Conservation (phyloP, 2,329 filamentous ascomycete genomes). For the Aspergillus flavus region DNA sequence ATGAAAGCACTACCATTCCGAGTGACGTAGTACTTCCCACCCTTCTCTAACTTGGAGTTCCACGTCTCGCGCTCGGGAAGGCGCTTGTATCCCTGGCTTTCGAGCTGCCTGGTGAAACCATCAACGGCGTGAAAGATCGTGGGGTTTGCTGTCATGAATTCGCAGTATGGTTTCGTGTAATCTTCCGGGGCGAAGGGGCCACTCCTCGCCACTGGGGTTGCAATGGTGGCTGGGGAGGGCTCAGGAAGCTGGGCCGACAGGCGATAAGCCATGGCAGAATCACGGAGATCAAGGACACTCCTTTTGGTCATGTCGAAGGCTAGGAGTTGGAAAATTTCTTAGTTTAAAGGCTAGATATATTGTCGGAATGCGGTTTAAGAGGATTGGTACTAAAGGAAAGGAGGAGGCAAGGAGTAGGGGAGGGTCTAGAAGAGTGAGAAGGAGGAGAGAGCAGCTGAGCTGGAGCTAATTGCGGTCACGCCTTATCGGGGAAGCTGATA, state of each 20-base stretch:
- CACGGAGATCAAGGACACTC: slow-evolving; percentile 29
- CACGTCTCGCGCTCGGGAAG: slow-evolving; percentile 78
- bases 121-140: slow-evolving; percentile 90
- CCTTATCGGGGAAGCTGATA: slow-evolving; percentile 4
- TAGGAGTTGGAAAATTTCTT: background rate
- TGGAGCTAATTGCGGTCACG: background rate
- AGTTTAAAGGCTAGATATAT: background rate
- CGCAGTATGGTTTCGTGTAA: slow-evolving; percentile 81
- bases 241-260: slow-evolving; percentile 31
- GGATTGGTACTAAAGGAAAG: background rate
- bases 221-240: slow-evolving; percentile 18
- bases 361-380: background rate
- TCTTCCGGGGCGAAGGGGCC: slow-evolving; percentile 50
- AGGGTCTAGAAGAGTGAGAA: slow-evolving; percentile 1
- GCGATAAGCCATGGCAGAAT: slow-evolving; percentile 34
- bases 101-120: slow-evolving; percentile 73
- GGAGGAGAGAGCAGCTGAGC: background rate
- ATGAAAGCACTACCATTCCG: slow-evolving; percentile 86
- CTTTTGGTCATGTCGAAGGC: slow-evolving; percentile 36
- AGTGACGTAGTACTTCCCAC: slow-evolving; percentile 86
- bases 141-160: slow-evolving; percentile 86
- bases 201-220: slow-evolving; percentile 17
- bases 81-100: slow-evolving; percentile 71
- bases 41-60: slow-evolving; percentile 69
- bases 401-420: background rate